A percentile compares a stretch with the other conserved stretches of the same genome.
Conservation (phyloP, 176 grass and related monocot species). For the Oropetium thomaeum region DNA sequence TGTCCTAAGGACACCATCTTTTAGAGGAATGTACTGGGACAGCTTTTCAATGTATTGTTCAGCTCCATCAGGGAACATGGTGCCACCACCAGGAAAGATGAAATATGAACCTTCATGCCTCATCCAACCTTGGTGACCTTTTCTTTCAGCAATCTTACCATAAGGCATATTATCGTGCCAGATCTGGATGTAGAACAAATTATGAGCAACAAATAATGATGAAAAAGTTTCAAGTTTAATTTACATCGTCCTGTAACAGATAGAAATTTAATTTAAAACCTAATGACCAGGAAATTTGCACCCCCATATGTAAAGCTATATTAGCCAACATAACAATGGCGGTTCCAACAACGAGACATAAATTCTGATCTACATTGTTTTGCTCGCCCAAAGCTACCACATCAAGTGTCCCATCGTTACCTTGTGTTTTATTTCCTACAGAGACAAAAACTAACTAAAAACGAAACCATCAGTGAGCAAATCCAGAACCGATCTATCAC, state of each 20-base stretch:
- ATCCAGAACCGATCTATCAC: not conserved
- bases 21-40: conserved; percentile 60
- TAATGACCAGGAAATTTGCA: not conserved
- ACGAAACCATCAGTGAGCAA: not conserved
- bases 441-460: not conserved
- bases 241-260: not conserved
- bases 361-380: not conserved
- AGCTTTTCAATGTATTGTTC: conserved; percentile 79
- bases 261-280: not conserved
- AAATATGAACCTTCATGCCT: conserved; percentile 80
- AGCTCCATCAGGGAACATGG: conserved; percentile 90
- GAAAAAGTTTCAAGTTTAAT: not conserved
- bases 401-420: not conserved
- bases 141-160: conserved; percentile 90
- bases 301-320: not conserved
- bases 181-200: conserved; percentile 52
- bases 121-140: conserved; percentile 98
- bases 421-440: conserved; percentile 1
- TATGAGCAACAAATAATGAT: not conserved
- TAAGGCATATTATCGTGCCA: conserved; percentile 98
- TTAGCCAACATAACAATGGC: not conserved
- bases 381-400: not conserved
- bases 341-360: not conserved
- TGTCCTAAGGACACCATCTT: conserved; percentile 61
- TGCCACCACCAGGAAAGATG: conserved; percentile 87